Conservation (phyloP, 2,329 filamentous ascomycete species). For the Colletotrichum sansevieriae region DNA sequence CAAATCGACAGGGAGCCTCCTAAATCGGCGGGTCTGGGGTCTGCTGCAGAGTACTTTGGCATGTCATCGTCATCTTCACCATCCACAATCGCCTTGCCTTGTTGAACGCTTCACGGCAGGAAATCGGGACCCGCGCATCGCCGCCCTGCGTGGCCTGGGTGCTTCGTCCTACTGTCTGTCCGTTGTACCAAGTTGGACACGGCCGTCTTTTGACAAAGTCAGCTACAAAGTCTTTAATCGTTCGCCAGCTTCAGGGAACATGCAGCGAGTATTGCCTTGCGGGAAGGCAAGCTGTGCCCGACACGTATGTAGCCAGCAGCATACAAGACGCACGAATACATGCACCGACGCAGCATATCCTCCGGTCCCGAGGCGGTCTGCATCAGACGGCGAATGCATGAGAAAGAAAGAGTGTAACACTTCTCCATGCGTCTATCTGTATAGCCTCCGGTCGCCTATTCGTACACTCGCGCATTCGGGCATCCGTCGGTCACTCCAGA, state of each 20-base stretch:
- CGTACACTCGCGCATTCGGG: neutral
- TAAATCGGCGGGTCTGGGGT: conserved; percentile 11
- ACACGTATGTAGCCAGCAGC: neutral
- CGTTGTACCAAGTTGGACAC: conserved; percentile 24
- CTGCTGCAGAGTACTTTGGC: conserved; percentile 15
- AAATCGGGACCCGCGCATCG: neutral
- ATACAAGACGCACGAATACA: neutral
- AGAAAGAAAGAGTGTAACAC: neutral
- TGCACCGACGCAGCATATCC: neutral
- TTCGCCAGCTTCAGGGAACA: conserved; percentile 23
- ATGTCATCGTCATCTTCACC: neutral
- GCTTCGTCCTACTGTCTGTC: conserved; percentile 9
- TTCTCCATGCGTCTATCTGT: conserved; percentile 2
- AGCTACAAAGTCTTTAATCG: conserved; percentile 13
- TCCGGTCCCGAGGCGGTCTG: conserved; percentile 22
- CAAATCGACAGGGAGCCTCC: conserved; percentile 6
- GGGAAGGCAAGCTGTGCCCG: neutral
- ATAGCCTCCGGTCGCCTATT: neutral
- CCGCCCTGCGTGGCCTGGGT: conserved; percentile 14
- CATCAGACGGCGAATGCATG: conserved; percentile 4
- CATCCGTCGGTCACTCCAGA: conserved; percentile 4
- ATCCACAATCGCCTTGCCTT: conserved; percentile 9
- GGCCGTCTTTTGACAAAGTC: conserved; percentile 22
- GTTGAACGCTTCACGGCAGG: conserved; percentile 15
- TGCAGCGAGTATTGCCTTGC: conserved; percentile 14